Conservation (phyloP, 1,139 yeast species). For the Kazachstania sp. region DNA sequence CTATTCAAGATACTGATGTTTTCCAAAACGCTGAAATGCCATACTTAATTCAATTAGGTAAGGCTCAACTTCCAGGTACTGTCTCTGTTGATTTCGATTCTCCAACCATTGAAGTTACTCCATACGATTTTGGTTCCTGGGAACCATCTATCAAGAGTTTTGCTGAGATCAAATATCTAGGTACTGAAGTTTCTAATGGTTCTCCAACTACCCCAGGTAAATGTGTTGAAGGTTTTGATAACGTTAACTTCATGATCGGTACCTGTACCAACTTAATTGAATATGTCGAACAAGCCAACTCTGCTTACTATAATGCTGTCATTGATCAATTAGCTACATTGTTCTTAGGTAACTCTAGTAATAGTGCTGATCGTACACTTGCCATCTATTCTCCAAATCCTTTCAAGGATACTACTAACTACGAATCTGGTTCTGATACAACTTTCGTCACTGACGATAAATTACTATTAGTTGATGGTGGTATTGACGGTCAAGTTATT, state of each 20-base stretch:
- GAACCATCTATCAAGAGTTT: conserved; percentile 67
- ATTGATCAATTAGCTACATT: conserved; percentile 3
- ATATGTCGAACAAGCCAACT: conserved; percentile 3
- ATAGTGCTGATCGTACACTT: conserved; percentile 55
- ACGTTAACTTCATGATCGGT: conserved; percentile 67
- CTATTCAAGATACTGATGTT: conserved; percentile 43
- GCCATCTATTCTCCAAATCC: conserved; percentile 79
- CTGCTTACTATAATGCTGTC: conserved; percentile 3
- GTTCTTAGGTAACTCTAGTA: conserved; percentile 34
- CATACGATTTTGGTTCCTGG: conserved; percentile 85
- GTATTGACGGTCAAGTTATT: conserved; percentile 74
- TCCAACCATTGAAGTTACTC: conserved; percentile 69
- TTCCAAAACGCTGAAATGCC: conserved; percentile 64
- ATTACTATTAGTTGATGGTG: conserved; percentile 76
- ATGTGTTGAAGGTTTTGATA: conserved; percentile 68
- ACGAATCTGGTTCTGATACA: conserved; percentile 29
- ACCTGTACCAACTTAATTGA: conserved; percentile 38
- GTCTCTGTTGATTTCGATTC: conserved; percentile 51
- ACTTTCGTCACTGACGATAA: conserved; percentile 37
- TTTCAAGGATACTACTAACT: conserved; percentile 36
- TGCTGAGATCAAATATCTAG: conserved; percentile 60
- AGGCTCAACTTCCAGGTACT: conserved; percentile 67
- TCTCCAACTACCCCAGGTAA: conserved; percentile 33
- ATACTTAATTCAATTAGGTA: conserved; percentile 70
- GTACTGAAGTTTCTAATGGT: conserved; percentile 59